Evolutionary conservation across 2,329 filamentous ascomycete genomes (phyloP), one percentile per base, ranked within the genome.

Genomic region (Claviceps capensis): DNA sequence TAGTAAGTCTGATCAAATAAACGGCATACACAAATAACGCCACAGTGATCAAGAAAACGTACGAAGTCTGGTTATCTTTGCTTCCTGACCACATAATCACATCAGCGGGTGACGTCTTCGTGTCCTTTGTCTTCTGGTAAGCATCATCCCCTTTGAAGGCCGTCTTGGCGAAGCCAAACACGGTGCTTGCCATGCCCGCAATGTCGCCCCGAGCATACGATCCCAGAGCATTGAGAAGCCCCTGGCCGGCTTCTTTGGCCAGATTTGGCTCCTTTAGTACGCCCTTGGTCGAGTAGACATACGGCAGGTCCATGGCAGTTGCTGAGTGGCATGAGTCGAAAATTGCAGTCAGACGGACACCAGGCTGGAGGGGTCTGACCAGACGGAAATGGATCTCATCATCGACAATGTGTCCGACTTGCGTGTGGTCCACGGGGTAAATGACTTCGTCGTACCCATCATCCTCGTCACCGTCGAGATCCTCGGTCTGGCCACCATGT

Each of bases 71-170:
- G 55, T 84, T 81, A 65, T 98, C 93, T 70, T 95, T 96, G 72
- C 88, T 94, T 53, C 93, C 93, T 55, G 88, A 95, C 86, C 90
- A 95, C 87, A 96, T 95, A 65, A 98, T 81, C 36, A 98, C 93
- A 68, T 98, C 93, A 42, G 93, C 93, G 1, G 90, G 85, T 51
- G 86, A 93, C 16, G 93, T 97, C 72, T 94, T 94, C 43, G 91
- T 97, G 58, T 85, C 79, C 65, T 88, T 76, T 56, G 90, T 87
- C 65, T 82, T 83, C 69, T 94, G 78, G 67, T 89, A 84, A 17
- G 84, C 83, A 38, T 85, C 81, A 59, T 93, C 83, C 58, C 90
- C 90, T 54, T 72, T 79, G 22, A 87, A 85, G 17, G 88, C 89
- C 65, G 89, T 86, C 75, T 96, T 96, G 69, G 94, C 82, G 63